Evolutionary conservation across 768 basidiomycete genomes (phyloP), one percentile per base, ranked within the genome.

Genomic region (Mycena galericulata): DNA sequence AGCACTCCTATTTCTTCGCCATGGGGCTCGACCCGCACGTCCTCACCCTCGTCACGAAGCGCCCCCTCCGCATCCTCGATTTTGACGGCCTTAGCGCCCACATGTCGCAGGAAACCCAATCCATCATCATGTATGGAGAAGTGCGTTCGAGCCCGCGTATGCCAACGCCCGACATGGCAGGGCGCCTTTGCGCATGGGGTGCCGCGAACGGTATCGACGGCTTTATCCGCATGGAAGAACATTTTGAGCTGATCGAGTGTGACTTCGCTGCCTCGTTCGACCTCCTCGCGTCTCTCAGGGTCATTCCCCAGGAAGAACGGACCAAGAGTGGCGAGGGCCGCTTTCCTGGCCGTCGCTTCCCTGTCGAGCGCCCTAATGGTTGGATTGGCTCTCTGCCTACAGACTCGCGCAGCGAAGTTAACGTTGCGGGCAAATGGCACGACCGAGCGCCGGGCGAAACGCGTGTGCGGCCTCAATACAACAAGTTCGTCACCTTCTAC

Each of bases 201-300:
- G 36, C 32, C 7, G 24, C 43, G 22, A 38, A 50, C 30, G 64
- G 64, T 20, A 57, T 65, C 38, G 64, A 65, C 56, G 64, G 64
- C 1, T 65, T 65, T 30, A 58, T 65, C 27, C 56, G 64, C n/a
- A 57, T 65, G 55, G 64, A 57, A n/a, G 55, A 20, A 14, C 64
- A 65, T 34, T 65, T 65, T 24, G 64, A 65, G 55, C 64, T 65
- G 9, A 65, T 65, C 38, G 55, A 50, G 34, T 65, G 64, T 46
- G 56, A 65, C 34, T 58, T 65, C 34, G 49, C 26, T 3, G 46
- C 22, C 14, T 50, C 55, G n/a, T 51, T 65, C 38, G 47, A 40
- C 4, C 64, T 65, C 29, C 34, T 65, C 3, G 15, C 34, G 38
- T 30, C 64, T 2, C 45, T 57, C 12, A 20, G 26, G 1, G 54